Base-by-base conservation (phyloP, 352 stramenopile species). In the Pythium biforme region DNA sequence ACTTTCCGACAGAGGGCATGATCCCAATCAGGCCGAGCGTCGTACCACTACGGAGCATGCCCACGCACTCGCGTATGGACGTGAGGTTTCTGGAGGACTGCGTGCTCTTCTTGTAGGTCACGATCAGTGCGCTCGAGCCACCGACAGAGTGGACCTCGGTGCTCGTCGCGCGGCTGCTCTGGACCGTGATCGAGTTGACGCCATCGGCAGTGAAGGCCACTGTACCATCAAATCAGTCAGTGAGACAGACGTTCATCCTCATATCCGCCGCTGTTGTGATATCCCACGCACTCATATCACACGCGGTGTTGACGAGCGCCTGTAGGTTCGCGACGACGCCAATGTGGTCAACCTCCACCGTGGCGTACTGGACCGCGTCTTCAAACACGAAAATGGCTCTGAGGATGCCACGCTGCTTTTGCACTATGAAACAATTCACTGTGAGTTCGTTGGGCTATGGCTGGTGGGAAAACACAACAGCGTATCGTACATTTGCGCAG, bases 381-480 rank as follows among this genome's bases (percentile, higher is more conserved):
- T 97, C 89, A 17, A 81, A 86, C 34, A 97, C 88, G n/a, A 97
- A 80, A 47, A 97, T 86, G 8, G 86, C 88, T 69, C 94, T 95
- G 45, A 94, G 64, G 45, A 97, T 93, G 1, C 89, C 91, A 12
- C 85, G 79, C 59, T 94, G 86, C 49, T 91, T 85, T 73, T 97
- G 87, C 59, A 96, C 89, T 92, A 66, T 25, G 4, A 55, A 43
- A 43, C 41, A 23, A 63, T 20, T 31, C 25, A 55, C 20, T 22
- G 39, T 45, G 5, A 45, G 5, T 39, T 39, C 5, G 19, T 22
- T 15, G 19, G 39, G 20, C 3, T 15, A 45, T 3, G 6, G 10
- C 19, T 12, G 19, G 39, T 15, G 3, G 1, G 14, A 17, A 22
- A 10, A 45, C n/a, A 22, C 39, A 45, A 1, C 39, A 41, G 26